Conservation (phyloP, 441 rosid species). For the Jatropha multifida region DNA sequence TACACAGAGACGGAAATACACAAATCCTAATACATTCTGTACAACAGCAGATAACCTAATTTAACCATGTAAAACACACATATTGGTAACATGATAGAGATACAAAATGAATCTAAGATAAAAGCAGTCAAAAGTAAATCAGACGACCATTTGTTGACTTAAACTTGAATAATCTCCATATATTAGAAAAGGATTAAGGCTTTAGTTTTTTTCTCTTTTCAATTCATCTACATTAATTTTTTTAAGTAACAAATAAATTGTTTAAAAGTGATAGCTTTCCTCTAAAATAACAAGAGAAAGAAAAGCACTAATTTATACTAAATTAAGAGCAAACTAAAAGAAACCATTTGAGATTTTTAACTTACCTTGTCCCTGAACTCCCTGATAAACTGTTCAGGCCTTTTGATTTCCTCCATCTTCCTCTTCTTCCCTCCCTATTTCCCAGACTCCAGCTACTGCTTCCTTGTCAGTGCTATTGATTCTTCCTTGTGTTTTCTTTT, state of each 20-base stretch:
- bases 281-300: background rate
- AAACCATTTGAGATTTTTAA: background rate
- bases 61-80: background rate
- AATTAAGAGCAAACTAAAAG: background rate
- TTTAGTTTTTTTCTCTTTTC: background rate
- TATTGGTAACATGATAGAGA: background rate
- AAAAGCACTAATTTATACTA: background rate
- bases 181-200: background rate
- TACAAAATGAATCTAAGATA: background rate
- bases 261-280: background rate
- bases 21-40: background rate
- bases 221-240: background rate
- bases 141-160: no score
- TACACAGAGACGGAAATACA: no score
- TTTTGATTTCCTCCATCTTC: conserved; percentile 65
- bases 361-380: conserved; percentile 69
- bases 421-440: conserved; percentile 47
- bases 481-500: conserved; percentile 83
- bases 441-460: conserved; percentile 67
- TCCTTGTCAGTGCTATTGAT: conserved; percentile 64
- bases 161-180: background rate
- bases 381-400: conserved; percentile 72
- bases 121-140: background rate
- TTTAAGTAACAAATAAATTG: background rate
- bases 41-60: background rate